phyloP scores from a whole-genome alignment of 2,329 filamentous ascomycete genomes.

The Fusarium udum region DNA sequence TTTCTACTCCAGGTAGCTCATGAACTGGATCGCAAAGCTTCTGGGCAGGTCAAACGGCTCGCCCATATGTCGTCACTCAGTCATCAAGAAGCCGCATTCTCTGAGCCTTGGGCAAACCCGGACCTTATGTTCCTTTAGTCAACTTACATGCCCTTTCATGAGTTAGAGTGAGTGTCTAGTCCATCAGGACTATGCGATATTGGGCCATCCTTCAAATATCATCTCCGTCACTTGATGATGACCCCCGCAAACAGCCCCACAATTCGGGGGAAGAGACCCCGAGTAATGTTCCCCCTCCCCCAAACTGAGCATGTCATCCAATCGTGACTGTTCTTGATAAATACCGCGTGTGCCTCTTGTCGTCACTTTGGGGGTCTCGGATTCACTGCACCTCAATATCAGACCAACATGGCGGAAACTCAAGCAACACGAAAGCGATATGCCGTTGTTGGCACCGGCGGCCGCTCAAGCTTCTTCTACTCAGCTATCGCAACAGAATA shows the following conservation, averaged over 20 bases:
- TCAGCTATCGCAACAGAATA: constrained; percentile 65
- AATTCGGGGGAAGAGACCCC: constrained; percentile 28
- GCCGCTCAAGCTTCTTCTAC: constrained; percentile 69
- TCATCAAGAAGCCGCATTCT: not conserved
- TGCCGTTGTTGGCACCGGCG: constrained; percentile 67
- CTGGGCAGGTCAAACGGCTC: not conserved
- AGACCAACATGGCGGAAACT: constrained; percentile 12
- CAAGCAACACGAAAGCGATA: constrained; percentile 53
- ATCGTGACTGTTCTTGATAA: not conserved
- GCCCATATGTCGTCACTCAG: not conserved
- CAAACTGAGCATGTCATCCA: not conserved
- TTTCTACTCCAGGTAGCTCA: not conserved
- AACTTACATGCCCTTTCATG: fast-evolving
- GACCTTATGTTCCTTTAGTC: not conserved
- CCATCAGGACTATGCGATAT: not conserved
- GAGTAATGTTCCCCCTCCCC: constrained; percentile 13
- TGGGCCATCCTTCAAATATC: not conserved
- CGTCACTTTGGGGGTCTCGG: not conserved
- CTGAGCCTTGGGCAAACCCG: not conserved
- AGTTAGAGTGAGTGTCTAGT: not conserved
- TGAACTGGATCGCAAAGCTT: not conserved
- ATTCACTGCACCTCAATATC: not conserved
- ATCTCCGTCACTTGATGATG: not conserved
- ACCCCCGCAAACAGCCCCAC: constrained; percentile 18
- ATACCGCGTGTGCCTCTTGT: not conserved